Evolutionary conservation across 139 green algal species (phyloP).

Genomic region (Micromonas pusilla): DNA sequence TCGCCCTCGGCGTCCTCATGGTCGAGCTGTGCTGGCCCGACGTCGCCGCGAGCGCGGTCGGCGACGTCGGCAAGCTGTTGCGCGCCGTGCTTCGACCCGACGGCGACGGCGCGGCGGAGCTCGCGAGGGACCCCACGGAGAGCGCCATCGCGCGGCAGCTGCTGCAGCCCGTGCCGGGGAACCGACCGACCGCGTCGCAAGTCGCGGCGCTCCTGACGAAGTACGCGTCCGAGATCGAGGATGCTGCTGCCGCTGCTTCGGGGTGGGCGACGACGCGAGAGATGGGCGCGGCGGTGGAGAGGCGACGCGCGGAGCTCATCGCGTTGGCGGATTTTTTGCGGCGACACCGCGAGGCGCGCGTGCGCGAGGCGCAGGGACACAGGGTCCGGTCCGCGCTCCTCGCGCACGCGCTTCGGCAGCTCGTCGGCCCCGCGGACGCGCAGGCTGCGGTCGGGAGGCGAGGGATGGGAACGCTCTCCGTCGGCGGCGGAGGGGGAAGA

Average conservation of each 20-base stretch:
- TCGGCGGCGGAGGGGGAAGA: no score
- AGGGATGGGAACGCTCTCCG: no score
- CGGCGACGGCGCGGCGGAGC: no score
- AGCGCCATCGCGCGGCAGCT: conserved; percentile 24
- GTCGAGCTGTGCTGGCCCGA: not conserved
- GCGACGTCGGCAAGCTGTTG: not conserved
- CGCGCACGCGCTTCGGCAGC: not conserved
- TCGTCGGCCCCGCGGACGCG: not conserved
- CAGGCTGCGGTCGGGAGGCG: no score
- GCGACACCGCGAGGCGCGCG: not conserved
- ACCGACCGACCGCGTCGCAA: conserved; percentile 36
- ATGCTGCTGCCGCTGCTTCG: conserved; percentile 28
- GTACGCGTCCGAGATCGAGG: conserved; percentile 27
- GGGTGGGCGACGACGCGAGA: not conserved
- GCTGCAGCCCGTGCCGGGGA: conserved; percentile 43
- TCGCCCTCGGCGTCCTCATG: not conserved
- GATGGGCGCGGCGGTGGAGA: not conserved
- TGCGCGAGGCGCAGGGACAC: not conserved
- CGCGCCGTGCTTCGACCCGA: not conserved
- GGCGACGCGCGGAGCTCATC: not conserved
- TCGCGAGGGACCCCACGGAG: not conserved
- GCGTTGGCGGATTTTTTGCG: not conserved
- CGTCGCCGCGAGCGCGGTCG: not conserved
- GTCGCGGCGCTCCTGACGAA: conserved; percentile 23
- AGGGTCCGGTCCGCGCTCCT: not conserved